These are phyloP conservation scores for Daedalea quercina DNA, from an alignment of 768 basidiomycete genomes.

Conservation along the genomic window DNA sequence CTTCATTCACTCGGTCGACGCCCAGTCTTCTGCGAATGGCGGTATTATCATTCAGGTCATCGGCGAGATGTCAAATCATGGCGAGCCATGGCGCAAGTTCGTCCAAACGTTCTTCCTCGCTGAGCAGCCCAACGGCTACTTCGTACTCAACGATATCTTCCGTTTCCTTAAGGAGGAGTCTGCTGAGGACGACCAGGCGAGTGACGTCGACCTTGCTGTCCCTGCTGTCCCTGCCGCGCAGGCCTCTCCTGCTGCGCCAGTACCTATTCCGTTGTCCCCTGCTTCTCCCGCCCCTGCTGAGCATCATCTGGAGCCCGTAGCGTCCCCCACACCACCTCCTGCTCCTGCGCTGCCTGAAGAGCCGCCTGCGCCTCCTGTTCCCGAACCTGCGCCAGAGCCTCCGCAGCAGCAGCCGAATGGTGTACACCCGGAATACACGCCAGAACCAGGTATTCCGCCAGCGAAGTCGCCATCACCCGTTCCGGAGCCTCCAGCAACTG, in stretches of 20 bases:
- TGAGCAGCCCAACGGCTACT: slow-evolving; percentile 98
- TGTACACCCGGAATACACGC: slow-evolving; percentile 26
- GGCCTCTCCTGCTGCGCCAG: slow-evolving; percentile 25
- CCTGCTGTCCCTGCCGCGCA: slow-evolving; percentile 11
- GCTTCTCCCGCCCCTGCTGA: slow-evolving; percentile 31
- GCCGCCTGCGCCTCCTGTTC: slow-evolving; percentile 30
- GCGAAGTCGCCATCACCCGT: slow-evolving; percentile 24
- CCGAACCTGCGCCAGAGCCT: slow-evolving; percentile 36
- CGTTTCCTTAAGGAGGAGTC: slow-evolving; percentile 96
- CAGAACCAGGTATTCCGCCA: slow-evolving; percentile 22
- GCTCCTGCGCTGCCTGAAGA: slow-evolving; percentile 30
- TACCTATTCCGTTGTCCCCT: slow-evolving; percentile 22
- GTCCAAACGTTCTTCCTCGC: slow-evolving; percentile 99
- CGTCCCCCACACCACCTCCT: slow-evolving; percentile 32
- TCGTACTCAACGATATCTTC: slow-evolving; percentile 99
- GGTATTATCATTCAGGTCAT: slow-evolving; percentile 99
- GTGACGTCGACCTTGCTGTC: slow-evolving; percentile 40
- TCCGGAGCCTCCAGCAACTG: slow-evolving; percentile 20
- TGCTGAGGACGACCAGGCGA: slow-evolving; percentile 71
- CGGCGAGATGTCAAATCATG: slow-evolving; percentile 95
- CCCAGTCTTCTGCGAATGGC: slow-evolving; percentile 88
- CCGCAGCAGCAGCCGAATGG: slow-evolving; percentile 34
- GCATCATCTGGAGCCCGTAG: slow-evolving; percentile 23
- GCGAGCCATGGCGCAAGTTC: slow-evolving; percentile 94
- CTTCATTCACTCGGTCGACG: slow-evolving; percentile 97